Conservation (phyloP, 2,329 filamentous ascomycete genomes). For the Aspergillus glaucus region DNA sequence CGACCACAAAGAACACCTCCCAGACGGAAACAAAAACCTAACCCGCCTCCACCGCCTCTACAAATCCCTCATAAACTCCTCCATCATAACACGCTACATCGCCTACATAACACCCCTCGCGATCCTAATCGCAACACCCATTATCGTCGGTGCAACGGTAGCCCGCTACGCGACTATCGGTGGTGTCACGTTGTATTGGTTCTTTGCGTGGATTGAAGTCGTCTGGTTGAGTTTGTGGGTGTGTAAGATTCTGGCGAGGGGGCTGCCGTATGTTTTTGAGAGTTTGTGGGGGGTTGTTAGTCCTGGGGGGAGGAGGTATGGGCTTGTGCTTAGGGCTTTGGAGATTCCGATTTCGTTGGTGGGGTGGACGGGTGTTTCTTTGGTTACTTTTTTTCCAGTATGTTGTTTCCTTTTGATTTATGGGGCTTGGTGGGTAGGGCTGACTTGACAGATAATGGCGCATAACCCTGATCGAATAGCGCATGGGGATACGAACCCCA, state of each 20-base stretch:
- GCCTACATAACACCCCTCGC: slow-evolving; percentile 57
- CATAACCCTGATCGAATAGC: slow-evolving; percentile 33
- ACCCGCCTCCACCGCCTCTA: slow-evolving; percentile 57
- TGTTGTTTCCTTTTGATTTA: slow-evolving; percentile 6
- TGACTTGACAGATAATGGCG: slow-evolving; percentile 35
- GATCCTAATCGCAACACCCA: slow-evolving; percentile 54
- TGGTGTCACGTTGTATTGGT: slow-evolving; percentile 52
- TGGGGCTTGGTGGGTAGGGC: not conserved
- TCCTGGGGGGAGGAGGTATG: slow-evolving; percentile 59
- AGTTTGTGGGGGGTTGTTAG: slow-evolving; percentile 58
- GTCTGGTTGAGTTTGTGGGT: slow-evolving; percentile 60
- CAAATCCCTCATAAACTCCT: slow-evolving; percentile 56
- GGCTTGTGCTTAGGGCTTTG: slow-evolving; percentile 50
- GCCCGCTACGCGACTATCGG: slow-evolving; percentile 46
- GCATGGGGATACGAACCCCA: slow-evolving; percentile 24
- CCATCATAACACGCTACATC: slow-evolving; percentile 57
- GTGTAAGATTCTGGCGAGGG: slow-evolving; percentile 54
- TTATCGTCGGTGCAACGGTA: slow-evolving; percentile 54
- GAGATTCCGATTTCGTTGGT: slow-evolving; percentile 57
- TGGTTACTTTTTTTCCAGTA: slow-evolving; percentile 55
- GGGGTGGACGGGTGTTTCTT: slow-evolving; percentile 53
- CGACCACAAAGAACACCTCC: too few species aligned
- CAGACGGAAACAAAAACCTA: slow-evolving; percentile 19
- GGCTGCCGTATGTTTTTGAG: slow-evolving; percentile 55
- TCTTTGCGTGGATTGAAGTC: slow-evolving; percentile 61